phyloP scores from a whole-genome alignment of 768 basidiomycete genomes.

The Pluteus cervinus region DNA sequence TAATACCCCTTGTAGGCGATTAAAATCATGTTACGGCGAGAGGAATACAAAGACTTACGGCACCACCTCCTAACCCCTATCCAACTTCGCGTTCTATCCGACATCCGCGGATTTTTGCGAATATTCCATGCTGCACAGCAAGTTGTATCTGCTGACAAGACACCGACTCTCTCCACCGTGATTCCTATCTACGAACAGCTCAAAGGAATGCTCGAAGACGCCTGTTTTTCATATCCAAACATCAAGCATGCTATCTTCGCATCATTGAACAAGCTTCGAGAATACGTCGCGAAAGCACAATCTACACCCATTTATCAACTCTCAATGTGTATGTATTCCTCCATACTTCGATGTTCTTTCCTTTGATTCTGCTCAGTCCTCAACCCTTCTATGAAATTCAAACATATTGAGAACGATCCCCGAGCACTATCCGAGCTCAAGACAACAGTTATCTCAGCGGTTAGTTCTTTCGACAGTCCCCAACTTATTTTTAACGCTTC shows the following conservation, averaged over 20 bases:
- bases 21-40: constrained; percentile 5
- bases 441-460: no score
- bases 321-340: no score
- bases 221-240: constrained; percentile 5
- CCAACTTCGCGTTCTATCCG: constrained; percentile 13
- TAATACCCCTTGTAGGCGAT: constrained; percentile 2
- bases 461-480: no score
- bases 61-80: constrained; percentile 7
- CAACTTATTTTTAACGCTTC: no score
- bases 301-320: no score
- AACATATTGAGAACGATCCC: no score
- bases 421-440: no score
- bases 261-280: no score
- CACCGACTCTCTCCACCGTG: constrained; percentile 21
- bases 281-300: no score
- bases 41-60: constrained; percentile 6
- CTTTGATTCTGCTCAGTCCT: no score
- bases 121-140: constrained; percentile 19
- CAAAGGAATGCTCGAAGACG: constrained; percentile 11
- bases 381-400: no score
- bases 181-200: constrained; percentile 22
- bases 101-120: constrained; percentile 16
- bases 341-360: no score
- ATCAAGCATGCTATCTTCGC: constrained; percentile 9
- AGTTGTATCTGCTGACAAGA: constrained; percentile 20